Evolutionary conservation across 257 asterid genomes (phyloP), one percentile per base, ranked within the genome.

Genomic region (Ilex asprella): DNA sequence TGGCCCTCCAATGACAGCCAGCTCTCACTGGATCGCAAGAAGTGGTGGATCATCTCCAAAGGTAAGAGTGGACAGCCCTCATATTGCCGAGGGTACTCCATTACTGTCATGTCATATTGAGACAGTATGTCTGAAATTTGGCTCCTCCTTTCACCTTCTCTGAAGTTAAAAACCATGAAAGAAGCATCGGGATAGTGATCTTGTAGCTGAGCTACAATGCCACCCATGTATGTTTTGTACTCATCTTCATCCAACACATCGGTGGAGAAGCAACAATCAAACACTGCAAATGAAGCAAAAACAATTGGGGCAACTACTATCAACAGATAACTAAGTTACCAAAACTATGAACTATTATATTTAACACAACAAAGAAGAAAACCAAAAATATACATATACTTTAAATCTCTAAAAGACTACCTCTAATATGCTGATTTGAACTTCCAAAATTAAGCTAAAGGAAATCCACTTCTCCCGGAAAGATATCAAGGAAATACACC

Each of bases 1-100:
- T 93, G 99, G 68, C 99, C 99, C 76, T 84, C 97, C 58, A 93
- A 86, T 3, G 99, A 93, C 74, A 93, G 76, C 99, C 99, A 93
- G 73, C 96, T 93, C 90, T 93, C 97, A 73, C 97, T 93, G 14
- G 99, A 93, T 59, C 97, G 83, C 71, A 93, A 69, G 76, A 89
- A 93, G 75, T 93, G 99, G 76, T 93, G 86, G 77, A 89, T 93
- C 99, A 87, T 93, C 83, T 93, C 99, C 63, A 93, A 69, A 5
- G 96, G 89, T 73, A 93, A 76, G 32, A 93, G 78, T 0, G 95
- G 92, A 78, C 96, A 89, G 55, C 97, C 94, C 74, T 93, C 99
- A 30, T 85, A 87, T 62, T 90, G 96, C 65, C 84, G 84, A 70
- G 99, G 99, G 73, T 93, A 93, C 68, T 93, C 99, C 99, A 93